Conservation (phyloP, 768 basidiomycete species). For the Tulasnella sp. region DNA sequence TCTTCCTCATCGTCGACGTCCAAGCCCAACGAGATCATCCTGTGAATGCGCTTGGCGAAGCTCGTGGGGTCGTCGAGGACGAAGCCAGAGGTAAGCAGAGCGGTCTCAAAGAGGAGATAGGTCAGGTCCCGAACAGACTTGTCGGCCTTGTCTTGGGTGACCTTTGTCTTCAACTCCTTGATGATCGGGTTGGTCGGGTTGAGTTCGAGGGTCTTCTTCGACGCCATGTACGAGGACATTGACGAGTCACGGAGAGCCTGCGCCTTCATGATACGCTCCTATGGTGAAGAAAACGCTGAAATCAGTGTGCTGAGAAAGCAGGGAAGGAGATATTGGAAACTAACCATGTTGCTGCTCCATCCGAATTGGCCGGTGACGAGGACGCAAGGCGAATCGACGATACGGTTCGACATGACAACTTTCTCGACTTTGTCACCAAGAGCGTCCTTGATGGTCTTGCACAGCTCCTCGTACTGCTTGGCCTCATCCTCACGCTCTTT, state of each 20-base stretch:
- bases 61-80: conserved; percentile 89
- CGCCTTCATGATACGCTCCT: conserved; percentile 98
- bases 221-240: conserved; percentile 99
- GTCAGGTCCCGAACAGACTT: conserved; percentile 97
- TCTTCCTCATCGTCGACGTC: conserved; percentile 74
- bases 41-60: conserved; percentile 92
- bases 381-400: conserved; percentile 91
- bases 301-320: not conserved
- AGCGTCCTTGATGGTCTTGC: conserved; percentile 92
- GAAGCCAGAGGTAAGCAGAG: conserved; percentile 91
- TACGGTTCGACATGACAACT: conserved; percentile 95
- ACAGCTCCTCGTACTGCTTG: conserved; percentile 73
- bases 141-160: conserved; percentile 94
- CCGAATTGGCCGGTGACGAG: conserved; percentile 98
- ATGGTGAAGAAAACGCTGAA: not conserved
- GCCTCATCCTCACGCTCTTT: conserved; percentile 74
- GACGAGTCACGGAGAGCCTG: conserved; percentile 93
- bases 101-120: conserved; percentile 92
- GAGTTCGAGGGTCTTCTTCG: conserved; percentile 95
- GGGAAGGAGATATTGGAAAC: not conserved
- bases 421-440: conserved; percentile 99
- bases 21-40: conserved; percentile 90
- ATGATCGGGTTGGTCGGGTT: conserved; percentile 88
- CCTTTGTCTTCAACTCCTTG: conserved; percentile 92
- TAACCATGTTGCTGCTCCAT: conserved; percentile 98